phyloP scores from a whole-genome alignment of 495 filamentous ascomycete species.

The Penicillium fimorum region DNA sequence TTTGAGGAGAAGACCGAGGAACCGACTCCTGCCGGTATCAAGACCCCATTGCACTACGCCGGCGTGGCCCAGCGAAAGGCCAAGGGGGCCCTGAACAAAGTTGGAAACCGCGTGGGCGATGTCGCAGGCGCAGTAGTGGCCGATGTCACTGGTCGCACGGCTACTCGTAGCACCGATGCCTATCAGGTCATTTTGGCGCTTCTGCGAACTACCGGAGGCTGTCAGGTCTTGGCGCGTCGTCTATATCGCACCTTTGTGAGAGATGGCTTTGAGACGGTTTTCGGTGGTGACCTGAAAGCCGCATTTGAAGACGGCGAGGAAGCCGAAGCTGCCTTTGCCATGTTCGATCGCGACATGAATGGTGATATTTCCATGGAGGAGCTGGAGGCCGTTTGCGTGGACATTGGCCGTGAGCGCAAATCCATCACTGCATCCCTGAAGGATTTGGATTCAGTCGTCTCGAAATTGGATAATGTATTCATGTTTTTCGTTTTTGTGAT shows the following conservation, averaged over 20 bases:
- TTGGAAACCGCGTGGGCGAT: constrained; percentile 84
- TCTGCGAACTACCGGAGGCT: constrained; percentile 66
- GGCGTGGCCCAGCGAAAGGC: constrained; percentile 66
- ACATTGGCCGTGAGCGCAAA: constrained; percentile 93
- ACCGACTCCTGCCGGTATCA: constrained; percentile 51
- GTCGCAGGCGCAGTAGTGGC: constrained; percentile 88
- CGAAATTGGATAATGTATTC: constrained; percentile 84
- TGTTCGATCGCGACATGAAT: constrained; percentile 97
- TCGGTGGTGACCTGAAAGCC: constrained; percentile 69
- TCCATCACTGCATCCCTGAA: constrained; percentile 92
- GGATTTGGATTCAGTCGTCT: constrained; percentile 93
- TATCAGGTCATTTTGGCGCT: constrained; percentile 78
- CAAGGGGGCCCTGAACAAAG: constrained; percentile 68
- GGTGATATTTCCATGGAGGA: constrained; percentile 97
- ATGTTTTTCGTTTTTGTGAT: constrained; percentile 81
- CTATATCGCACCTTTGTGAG: constrained; percentile 88
- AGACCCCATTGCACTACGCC: constrained; percentile 70
- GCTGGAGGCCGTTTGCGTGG: constrained; percentile 87
- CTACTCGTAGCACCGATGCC: constrained; percentile 75
- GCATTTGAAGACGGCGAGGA: constrained; percentile 86
- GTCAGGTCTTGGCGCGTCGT: constrained; percentile 84
- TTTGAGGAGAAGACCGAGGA: constrained; percentile 55
- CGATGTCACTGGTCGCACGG: constrained; percentile 82
- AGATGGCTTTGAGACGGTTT: constrained; percentile 70
- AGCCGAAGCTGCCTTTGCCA: constrained; percentile 84